Percentiles rank a stretch among this genome's conserved stretches.
These are phyloP conservation scores for Bothriochloa decipiens DNA, from an alignment of 176 grass and related monocot species.

Conservation along the genomic window DNA sequence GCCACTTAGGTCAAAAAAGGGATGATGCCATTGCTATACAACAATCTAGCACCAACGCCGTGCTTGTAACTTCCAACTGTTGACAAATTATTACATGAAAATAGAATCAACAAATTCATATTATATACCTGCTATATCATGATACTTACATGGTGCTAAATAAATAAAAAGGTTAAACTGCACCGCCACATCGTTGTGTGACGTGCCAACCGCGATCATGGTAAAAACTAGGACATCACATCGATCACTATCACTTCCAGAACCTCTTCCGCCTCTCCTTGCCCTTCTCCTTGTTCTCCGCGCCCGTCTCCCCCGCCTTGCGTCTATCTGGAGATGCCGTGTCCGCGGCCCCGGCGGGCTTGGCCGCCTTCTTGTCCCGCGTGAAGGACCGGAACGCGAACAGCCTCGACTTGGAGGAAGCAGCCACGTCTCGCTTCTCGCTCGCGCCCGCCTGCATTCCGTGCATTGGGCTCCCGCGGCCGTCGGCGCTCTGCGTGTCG, in stretches of 20 bases:
- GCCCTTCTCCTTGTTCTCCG: slow-evolving; percentile 39
- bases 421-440: slow-evolving; percentile 15
- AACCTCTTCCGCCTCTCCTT: slow-evolving; percentile 40
- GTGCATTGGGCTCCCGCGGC: slow-evolving; percentile 3
- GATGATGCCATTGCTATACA: too few species aligned
- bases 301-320: background rate
- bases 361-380: slow-evolving; percentile 31
- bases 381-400: slow-evolving; percentile 51
- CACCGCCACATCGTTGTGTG: background rate
- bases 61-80: background rate
- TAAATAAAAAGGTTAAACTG: background rate
- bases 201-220: background rate
- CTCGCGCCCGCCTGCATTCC: background rate
- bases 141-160: background rate
- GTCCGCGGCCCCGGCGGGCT: background rate
- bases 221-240: background rate
- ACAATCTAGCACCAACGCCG: background rate
- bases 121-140: too few species aligned
- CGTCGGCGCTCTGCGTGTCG: slow-evolving; percentile 31
- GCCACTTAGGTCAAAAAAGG: too few species aligned
- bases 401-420: slow-evolving; percentile 34
- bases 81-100: background rate
- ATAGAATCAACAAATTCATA: background rate
- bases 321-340: slow-evolving; percentile 5
- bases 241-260: slow-evolving; percentile 52